A percentile compares a stretch with the other conserved stretches of the same genome.
These are phyloP conservation scores for Pseudogymnoascus pannorum DNA, from an alignment of 2,329 filamentous ascomycete genomes.

Conservation along the genomic window DNA sequence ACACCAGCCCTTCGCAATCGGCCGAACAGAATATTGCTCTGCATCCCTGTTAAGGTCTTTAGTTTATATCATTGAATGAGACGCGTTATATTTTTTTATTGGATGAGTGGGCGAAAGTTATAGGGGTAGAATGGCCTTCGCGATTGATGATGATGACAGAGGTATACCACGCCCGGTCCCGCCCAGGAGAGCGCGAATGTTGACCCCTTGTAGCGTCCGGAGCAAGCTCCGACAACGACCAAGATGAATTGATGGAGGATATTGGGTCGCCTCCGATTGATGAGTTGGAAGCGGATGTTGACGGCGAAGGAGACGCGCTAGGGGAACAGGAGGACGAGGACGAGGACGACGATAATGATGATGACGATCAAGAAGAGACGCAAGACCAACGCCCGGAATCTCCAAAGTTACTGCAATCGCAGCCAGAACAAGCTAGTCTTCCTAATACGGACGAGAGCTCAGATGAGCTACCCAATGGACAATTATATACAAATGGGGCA, in stretches of 20 bases:
- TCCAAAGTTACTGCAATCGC: slow-evolving; percentile 13
- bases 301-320: slow-evolving; percentile 29
- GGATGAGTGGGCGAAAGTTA: not conserved
- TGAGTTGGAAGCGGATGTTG: slow-evolving; percentile 27
- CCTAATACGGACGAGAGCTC: slow-evolving; percentile 25
- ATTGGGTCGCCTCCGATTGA: slow-evolving; percentile 30
- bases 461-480: slow-evolving; percentile 17
- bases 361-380: slow-evolving; percentile 51
- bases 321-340: slow-evolving; percentile 28
- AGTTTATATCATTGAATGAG: not conserved
- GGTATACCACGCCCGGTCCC: slow-evolving; percentile 16
- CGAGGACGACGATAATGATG: slow-evolving; percentile 34
- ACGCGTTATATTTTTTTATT: not conserved
- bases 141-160: slow-evolving; percentile 28
- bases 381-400: slow-evolving; percentile 23
- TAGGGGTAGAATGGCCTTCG: slow-evolving; percentile 18
- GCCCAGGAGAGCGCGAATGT: not conserved
- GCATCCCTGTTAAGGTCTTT: not conserved
- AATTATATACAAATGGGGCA: slow-evolving; percentile 20
- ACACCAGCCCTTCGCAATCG: not conserved
- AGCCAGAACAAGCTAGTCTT: slow-evolving; percentile 22
- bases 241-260: slow-evolving; percentile 52
- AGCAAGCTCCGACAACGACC: slow-evolving; percentile 43
- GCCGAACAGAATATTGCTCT: not conserved
- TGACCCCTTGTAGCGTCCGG: slow-evolving; percentile 29